Evolutionary conservation across 768 basidiomycete species (phyloP), one percentile per base, ranked within the genome.

Genomic region (Calocera viscosa): DNA sequence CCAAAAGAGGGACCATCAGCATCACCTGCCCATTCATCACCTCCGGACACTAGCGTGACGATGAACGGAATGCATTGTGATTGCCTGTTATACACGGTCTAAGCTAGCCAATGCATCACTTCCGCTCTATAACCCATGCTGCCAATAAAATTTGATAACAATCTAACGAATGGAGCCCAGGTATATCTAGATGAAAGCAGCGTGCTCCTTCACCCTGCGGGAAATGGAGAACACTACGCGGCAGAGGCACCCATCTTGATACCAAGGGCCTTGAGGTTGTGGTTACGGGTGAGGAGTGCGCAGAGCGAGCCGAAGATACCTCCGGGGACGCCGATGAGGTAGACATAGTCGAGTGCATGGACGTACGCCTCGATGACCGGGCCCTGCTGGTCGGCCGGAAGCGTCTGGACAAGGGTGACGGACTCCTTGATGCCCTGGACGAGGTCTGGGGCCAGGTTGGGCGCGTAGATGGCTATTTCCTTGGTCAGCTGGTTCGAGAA

Each of bases 341-440:
- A 67, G 60, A 67, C 63, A 28, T 60, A 63, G 8, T 60, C 66
- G 30, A 67, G 60, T 28, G 60, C 63, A 8, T 67, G 24, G 11
- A 67, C 66, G 49, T 67, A 67, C 35, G 66, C 66, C 1, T 67
- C 34, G 28, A 67, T 26, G 63, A 67, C 39, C 63, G 66, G 66
- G 22, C 39, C 26, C 19, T 63, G 66, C 22, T 35, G 49, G 30
- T 64, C 24, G 8, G 53, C n/a, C 12, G 53, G 53, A 2, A 67
- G 35, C 12, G 30, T 33, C n/a, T 63, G 63, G 34, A 67, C 63
- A 38, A 67, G 63, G 32, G 63, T 67, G 49, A 67, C 66, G 10
- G 32, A 35, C 14, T 67, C 60, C 14, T 63, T 60, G 26, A 67
- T 63, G 35, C 33, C 66, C 22, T 49, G 66, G 34, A 64, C 40